Evolutionary conservation across 768 basidiomycete species (phyloP).

Genomic region (Auricularia auricula-judae): DNA sequence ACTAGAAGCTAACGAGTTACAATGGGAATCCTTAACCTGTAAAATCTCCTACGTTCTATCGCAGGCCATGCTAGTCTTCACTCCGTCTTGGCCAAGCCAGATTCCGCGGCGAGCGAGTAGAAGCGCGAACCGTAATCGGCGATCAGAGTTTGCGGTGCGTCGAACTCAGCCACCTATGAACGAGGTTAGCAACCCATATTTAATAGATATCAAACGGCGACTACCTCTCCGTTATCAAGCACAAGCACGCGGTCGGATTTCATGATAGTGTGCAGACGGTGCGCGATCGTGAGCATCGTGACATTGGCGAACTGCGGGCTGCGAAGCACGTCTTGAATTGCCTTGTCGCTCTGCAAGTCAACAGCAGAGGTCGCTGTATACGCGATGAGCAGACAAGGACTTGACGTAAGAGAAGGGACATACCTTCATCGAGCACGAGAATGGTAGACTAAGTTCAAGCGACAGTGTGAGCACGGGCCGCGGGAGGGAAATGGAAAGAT

Average conservation of each 20-base stretch:
- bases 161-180: slow-evolving; percentile 53
- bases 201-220: no score
- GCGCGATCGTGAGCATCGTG: slow-evolving; percentile 83
- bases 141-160: slow-evolving; percentile 55
- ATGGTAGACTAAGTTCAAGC: slow-evolving; percentile 52
- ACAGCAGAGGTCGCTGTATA: slow-evolving; percentile 72
- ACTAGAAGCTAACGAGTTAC: no score
- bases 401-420: neutral
- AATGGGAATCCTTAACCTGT: no score
- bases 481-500: neutral
- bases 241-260: slow-evolving; percentile 76
- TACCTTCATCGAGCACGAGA: slow-evolving; percentile 84
- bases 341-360: slow-evolving; percentile 80
- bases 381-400: no score
- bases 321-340: slow-evolving; percentile 79
- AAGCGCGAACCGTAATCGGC: slow-evolving; percentile 48
- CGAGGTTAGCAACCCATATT: no score
- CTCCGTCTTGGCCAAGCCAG: slow-evolving; percentile 25
- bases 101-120: slow-evolving; percentile 53
- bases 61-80: neutral
- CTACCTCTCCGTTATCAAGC: slow-evolving; percentile 53
- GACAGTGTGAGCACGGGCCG: neutral
- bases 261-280: slow-evolving; percentile 76
- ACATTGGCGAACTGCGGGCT: slow-evolving; percentile 67
- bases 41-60: no score